These are phyloP conservation scores for Debaryomycetaceae sp. DNA, from an alignment of 1,139 yeast genomes.

Conservation along the genomic window DNA sequence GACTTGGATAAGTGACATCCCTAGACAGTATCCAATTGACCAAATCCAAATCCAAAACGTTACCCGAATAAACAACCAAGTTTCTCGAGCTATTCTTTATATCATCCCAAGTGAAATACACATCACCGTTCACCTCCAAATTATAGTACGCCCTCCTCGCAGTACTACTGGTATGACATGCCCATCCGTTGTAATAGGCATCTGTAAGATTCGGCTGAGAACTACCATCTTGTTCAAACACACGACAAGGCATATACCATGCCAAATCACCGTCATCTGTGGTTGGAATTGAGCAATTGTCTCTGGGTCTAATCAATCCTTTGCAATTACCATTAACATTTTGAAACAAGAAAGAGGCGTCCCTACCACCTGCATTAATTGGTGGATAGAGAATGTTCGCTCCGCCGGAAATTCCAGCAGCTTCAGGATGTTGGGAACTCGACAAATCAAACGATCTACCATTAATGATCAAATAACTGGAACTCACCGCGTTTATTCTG, in stretches of 20 bases:
- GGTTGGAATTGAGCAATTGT: constrained; percentile 66
- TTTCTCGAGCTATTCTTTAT: constrained; percentile 67
- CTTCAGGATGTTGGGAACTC: constrained; percentile 71
- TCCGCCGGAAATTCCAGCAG: constrained; percentile 68
- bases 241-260: constrained; percentile 94
- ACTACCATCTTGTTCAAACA: constrained; percentile 68
- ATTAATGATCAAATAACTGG: constrained; percentile 68
- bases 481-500: constrained; percentile 52
- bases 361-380: constrained; percentile 81
- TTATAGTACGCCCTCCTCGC: constrained; percentile 70
- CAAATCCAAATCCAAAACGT: constrained; percentile 76
- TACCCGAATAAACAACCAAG: constrained; percentile 83
- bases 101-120: constrained; percentile 89
- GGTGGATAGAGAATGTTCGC: constrained; percentile 81
- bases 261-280: constrained; percentile 64
- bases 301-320: constrained; percentile 72
- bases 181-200: constrained; percentile 76
- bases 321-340: constrained; percentile 94
- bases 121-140: constrained; percentile 64
- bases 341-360: constrained; percentile 86
- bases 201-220: constrained; percentile 57
- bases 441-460: constrained; percentile 79
- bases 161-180: constrained; percentile 74
- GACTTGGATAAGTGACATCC: constrained; percentile 67
- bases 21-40: constrained; percentile 68